Percentiles rank a stretch among this genome's conserved stretches.
phyloP scores from a whole-genome alignment of 1,284 basidiomycete species.

The Mycena sp. region DNA sequence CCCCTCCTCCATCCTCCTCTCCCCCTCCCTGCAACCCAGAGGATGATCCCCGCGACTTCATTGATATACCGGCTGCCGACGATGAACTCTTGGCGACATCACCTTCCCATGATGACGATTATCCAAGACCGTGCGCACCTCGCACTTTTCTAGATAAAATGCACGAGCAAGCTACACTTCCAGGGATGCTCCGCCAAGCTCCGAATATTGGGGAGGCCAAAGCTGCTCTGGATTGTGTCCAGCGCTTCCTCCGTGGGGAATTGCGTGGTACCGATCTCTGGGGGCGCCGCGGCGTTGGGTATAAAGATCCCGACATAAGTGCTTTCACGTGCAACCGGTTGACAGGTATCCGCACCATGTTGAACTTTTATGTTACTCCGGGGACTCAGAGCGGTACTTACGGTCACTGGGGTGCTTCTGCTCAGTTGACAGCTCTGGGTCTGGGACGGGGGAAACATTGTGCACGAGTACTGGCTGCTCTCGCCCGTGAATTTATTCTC shows the following conservation, averaged over 20 bases:
- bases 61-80: background rate
- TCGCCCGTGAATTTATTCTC: no score
- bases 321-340: constrained; percentile 6
- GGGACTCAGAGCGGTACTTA: no score
- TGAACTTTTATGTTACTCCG: no score
- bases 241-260: constrained; percentile 5
- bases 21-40: no score
- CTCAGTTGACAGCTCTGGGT: no score
- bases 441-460: no score
- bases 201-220: constrained; percentile 15
- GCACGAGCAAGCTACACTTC: background rate
- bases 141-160: background rate
- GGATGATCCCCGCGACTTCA: background rate
- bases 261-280: constrained; percentile 13
- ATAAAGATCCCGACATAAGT: constrained; percentile 9
- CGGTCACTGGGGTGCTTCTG: no score
- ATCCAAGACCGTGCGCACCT: constrained; percentile 4
- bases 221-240: background rate
- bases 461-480: no score
- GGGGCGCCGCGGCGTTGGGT: constrained; percentile 7
- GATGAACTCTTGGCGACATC: constrained; percentile 11
- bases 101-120: constrained; percentile 7
- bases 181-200: constrained; percentile 1
- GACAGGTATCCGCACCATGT: no score
- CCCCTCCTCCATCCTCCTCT: background rate